Conservation (phyloP, 495 filamentous ascomycete genomes). For the Hypoxylon lienhwacheense region DNA sequence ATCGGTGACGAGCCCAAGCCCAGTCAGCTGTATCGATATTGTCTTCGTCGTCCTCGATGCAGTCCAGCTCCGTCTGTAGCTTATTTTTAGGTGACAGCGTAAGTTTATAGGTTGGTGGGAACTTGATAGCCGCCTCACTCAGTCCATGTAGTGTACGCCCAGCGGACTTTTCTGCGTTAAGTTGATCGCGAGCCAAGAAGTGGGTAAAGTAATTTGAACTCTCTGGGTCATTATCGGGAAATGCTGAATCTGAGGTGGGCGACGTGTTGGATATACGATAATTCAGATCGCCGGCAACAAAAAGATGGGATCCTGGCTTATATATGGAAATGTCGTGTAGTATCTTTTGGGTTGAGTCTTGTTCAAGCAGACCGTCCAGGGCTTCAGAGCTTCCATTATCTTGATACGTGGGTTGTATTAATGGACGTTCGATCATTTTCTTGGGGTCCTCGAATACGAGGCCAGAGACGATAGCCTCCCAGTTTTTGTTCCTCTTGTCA, state of each 20-base stretch:
- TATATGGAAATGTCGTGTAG: conserved; percentile 61
- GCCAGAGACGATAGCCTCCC: conserved; percentile 75
- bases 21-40: conserved; percentile 55
- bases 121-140: conserved; percentile 69
- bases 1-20: conserved; percentile 77
- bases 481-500: conserved; percentile 76
- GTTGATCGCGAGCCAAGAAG: conserved; percentile 76
- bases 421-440: conserved; percentile 28
- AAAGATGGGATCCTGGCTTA: conserved; percentile 71
- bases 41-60: conserved; percentile 29
- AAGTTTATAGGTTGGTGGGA: conserved; percentile 94
- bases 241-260: conserved; percentile 58
- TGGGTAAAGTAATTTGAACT: conserved; percentile 49
- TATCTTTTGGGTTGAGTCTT: conserved; percentile 16
- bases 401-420: conserved; percentile 8
- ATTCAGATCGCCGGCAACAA: conserved; percentile 90
- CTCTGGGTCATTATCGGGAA: conserved; percentile 61
- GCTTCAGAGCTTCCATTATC: conserved; percentile 34
- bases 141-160: conserved; percentile 74
- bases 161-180: conserved; percentile 65
- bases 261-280: conserved; percentile 73
- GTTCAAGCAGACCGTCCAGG: conserved; percentile 9
- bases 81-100: conserved; percentile 47
- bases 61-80: conserved; percentile 35
- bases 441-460: conserved; percentile 68